Base-by-base conservation (phyloP, 306 rosid species). In the Rosa persica region DNA sequence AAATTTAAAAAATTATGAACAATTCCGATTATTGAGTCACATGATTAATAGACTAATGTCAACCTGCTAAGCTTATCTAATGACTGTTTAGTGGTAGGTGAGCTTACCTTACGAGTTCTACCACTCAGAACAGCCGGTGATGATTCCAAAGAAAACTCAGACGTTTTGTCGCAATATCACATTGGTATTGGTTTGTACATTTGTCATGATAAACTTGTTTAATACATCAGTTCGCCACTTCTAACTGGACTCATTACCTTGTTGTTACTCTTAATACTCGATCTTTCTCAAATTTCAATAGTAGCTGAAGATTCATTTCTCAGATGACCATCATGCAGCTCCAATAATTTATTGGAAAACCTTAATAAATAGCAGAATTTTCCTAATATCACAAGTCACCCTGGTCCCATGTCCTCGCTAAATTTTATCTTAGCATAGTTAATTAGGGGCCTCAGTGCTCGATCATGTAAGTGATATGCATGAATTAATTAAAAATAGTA, bases 201-300 rank as follows among this genome's bases (percentile, higher is more conserved):
- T 22, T 23, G 72, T 57, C 52, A 72, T 72, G 44, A 72, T 79
- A 54, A 46, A 64, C 66, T 48, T 22, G 67, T 79, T 65, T 73
- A 64, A 80, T n/a, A 40, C 13, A 65, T 40, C 17, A 25, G 44
- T 66, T 66, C 43, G 25, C 30, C 72, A 22, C 67, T 54, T 54
- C 40, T 46, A 7, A 23, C 12, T 30, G n/a, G 65, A 58, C 15
- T 58, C 65, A 23, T 58, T 22, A 3, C 16, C 36, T 23, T 58
- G 20, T 27, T 12, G 9, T 13, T 15, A 61, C 0, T 12, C 34
- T 15, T 9, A 3, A 2, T 23, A 58, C 15, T 58, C n/a, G n/a
- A n/a, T n/a, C 34, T 20, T 58, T 22, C 30, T 61, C 40, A 27
- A 27, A 22, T 17, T 52, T 7, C 15, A 9, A 9, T 57, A 22